phyloP scores from a whole-genome alignment of 306 rosid species.

The Neltuma alba region DNA sequence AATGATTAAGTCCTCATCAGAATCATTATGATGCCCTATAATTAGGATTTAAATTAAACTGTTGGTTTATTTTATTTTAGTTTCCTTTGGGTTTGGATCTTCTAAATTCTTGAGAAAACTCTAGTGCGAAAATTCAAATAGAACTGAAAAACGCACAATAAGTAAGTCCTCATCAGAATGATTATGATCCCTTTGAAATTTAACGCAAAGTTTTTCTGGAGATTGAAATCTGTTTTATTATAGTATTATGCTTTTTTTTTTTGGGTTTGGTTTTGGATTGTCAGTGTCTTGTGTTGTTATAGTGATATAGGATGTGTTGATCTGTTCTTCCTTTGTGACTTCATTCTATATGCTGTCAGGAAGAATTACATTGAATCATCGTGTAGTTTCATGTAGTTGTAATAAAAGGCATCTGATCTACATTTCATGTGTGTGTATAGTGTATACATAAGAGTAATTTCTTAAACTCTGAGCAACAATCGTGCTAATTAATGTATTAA shows the following conservation, averaged over 20 bases:
- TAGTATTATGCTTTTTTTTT: neutral
- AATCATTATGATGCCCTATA: neutral
- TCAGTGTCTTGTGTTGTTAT: neutral
- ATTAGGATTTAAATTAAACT: neutral
- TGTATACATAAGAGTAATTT: neutral
- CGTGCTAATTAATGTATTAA: neutral
- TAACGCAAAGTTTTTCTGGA: neutral
- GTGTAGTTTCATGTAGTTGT: neutral
- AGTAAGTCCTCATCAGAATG: no score
- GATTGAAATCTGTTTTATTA: neutral
- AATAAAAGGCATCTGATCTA: slow-evolving; percentile 16
- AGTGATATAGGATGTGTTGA: neutral
- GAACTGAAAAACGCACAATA: neutral
- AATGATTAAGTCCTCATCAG: neutral
- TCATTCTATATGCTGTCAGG: neutral
- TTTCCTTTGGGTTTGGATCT: neutral
- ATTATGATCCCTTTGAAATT: neutral
- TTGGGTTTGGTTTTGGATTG: neutral
- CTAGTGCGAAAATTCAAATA: neutral
- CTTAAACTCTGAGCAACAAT: neutral
- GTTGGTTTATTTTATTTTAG: neutral
- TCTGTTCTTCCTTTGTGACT: neutral
- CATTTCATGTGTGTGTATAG: neutral
- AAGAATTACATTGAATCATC: neutral
- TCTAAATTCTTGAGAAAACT: neutral